Evolutionary conservation across 2,329 filamentous ascomycete genomes (phyloP).

Genomic region (Phialemonium atrogriseum): DNA sequence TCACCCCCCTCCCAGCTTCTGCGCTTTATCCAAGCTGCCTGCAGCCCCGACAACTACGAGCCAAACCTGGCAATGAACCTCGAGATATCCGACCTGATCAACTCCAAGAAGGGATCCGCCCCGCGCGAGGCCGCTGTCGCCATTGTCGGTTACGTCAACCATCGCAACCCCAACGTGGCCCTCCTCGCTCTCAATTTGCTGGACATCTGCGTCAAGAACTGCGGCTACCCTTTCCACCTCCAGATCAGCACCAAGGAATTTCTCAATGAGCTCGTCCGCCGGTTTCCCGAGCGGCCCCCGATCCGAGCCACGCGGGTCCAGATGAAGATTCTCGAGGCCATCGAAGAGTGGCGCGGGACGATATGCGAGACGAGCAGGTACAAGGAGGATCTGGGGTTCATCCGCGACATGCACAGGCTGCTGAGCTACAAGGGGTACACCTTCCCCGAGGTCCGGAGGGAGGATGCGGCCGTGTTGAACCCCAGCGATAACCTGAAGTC

Average conservation of each 20-base stretch:
- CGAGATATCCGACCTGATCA: constrained; percentile 93
- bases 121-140: constrained; percentile 90
- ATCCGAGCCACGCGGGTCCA: constrained; percentile 81
- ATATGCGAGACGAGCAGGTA: constrained; percentile 98
- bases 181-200: constrained; percentile 84
- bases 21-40: constrained; percentile 92
- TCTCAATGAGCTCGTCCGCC: constrained; percentile 91
- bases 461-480: constrained; percentile 94
- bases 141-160: constrained; percentile 92
- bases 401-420: constrained; percentile 93
- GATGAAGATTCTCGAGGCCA: constrained; percentile 84
- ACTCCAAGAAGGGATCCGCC: constrained; percentile 92
- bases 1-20: constrained; percentile 80
- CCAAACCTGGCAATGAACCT: constrained; percentile 94
- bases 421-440: constrained; percentile 95
- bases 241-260: constrained; percentile 99
- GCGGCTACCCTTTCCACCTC: constrained; percentile 96
- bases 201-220: constrained; percentile 99
- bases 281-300: constrained; percentile 90
- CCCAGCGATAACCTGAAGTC: constrained; percentile 95
- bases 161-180: constrained; percentile 92
- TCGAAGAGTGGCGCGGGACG: constrained; percentile 96
- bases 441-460: constrained; percentile 84
- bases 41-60: constrained; percentile 95
- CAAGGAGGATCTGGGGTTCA: constrained; percentile 93